Percentiles rank a stretch among this genome's conserved stretches.
Evolutionary conservation across 495 filamentous ascomycete species (phyloP).

Genomic region (Hypoxylon rickii): DNA sequence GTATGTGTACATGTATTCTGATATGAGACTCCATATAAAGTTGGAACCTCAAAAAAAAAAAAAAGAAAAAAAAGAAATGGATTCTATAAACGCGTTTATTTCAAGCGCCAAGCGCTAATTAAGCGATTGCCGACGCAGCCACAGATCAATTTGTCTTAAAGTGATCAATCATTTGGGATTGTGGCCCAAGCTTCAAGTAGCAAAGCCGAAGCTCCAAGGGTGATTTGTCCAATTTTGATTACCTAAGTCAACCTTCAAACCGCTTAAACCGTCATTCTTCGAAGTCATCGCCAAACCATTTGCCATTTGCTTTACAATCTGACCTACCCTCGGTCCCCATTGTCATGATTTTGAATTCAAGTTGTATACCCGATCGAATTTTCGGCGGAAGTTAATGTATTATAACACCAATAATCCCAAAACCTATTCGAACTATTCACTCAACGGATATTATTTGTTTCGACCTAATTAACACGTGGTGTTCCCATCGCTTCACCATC

Average conservation of each 20-base stretch:
- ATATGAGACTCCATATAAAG: neutral
- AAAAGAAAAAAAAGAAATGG: too few relatives aligned
- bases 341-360: too few relatives aligned
- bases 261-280: conserved; percentile 11
- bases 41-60: neutral
- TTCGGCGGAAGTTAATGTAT: neutral
- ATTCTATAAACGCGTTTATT: conserved; percentile 4
- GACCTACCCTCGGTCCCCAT: too few relatives aligned
- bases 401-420: neutral
- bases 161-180: too few relatives aligned
- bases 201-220: too few relatives aligned
- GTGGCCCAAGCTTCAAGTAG: too few relatives aligned
- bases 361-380: conserved; percentile 25
- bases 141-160: too few relatives aligned
- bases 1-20: neutral
- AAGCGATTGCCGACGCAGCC: too few relatives aligned
- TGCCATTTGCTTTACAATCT: conserved; percentile 2
- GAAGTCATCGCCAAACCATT: conserved; percentile 31
- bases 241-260: too few relatives aligned
- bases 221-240: neutral
- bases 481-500: neutral
- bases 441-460: neutral
- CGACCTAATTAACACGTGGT: conserved; percentile 1
- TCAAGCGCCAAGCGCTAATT: conserved; percentile 25
- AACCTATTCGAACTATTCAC: neutral